Conservation (phyloP, 768 basidiomycete species). For the Psilocybe azurescens region DNA sequence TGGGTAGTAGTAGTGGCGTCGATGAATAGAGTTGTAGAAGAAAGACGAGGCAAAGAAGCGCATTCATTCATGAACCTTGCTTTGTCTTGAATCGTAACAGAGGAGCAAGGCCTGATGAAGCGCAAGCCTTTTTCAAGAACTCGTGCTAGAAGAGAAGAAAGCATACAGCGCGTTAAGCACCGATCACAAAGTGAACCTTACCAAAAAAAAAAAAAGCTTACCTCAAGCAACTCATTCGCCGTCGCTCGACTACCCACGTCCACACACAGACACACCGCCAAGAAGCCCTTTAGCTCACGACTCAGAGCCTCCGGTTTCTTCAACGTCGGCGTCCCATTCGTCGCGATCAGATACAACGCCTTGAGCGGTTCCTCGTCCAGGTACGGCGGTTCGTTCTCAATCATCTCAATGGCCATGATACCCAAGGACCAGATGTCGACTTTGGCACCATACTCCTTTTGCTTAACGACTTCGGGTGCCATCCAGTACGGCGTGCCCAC, state of each 20-base stretch:
- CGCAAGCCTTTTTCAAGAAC: constrained; percentile 90
- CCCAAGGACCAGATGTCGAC: constrained; percentile 97
- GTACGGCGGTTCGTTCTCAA: constrained; percentile 96
- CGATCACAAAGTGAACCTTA: neutral
- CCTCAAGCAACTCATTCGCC: constrained; percentile 83
- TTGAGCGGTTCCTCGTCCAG: constrained; percentile 95
- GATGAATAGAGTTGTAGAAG: neutral
- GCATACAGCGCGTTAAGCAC: constrained; percentile 12
- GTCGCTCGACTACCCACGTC: constrained; percentile 95
- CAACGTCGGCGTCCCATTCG: constrained; percentile 96
- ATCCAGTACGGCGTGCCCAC: constrained; percentile 99
- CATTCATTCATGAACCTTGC: constrained; percentile 44
- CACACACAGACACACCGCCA: constrained; percentile 98
- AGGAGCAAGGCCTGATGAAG: constrained; percentile 81
- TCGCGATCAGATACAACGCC: constrained; percentile 94
- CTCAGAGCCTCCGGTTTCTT: constrained; percentile 95
- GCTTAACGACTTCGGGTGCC: constrained; percentile 98
- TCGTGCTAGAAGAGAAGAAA: constrained; percentile 70
- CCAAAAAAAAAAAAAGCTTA: constrained; percentile 40
- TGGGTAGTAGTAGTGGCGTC: neutral
- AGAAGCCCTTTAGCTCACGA: constrained; percentile 91
- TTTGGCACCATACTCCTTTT: constrained; percentile 96
- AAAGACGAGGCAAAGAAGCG: neutral
- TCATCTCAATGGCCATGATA: constrained; percentile 99
- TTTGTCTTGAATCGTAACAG: constrained; percentile 82